phyloP scores from a whole-genome alignment of 2,329 filamentous ascomycete species.

The Cladophialophora immunda region DNA sequence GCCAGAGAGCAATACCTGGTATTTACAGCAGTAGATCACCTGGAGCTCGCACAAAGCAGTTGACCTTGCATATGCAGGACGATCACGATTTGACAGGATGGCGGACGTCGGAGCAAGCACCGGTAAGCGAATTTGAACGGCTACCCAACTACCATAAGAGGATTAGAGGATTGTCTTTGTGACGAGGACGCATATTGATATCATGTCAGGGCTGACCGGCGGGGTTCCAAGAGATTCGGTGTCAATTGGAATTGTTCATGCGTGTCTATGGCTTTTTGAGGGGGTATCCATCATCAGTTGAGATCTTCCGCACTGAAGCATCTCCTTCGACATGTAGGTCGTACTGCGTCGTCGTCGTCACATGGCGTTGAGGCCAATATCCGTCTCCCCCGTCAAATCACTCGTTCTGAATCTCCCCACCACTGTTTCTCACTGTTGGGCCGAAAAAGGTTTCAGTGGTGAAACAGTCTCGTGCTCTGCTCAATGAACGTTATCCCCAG shows the following conservation, averaged over 20 bases:
- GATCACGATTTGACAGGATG: neutral
- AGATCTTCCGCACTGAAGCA: neutral
- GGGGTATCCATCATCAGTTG: conserved; percentile 1
- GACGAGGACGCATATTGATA: neutral
- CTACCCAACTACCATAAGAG: conserved; percentile 1
- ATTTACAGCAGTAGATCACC: neutral
- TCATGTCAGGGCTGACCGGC: neutral
- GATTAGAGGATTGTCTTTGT: neutral
- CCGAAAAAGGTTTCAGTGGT: conserved; percentile 68
- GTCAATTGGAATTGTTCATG: neutral
- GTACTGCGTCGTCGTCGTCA: neutral
- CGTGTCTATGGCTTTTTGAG: neutral
- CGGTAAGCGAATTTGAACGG: neutral
- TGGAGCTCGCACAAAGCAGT: neutral
- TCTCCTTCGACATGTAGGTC: neutral
- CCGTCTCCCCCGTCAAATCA: neutral
- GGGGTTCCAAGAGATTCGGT: neutral
- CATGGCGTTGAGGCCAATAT: conserved; percentile 5
- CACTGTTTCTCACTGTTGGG: neutral
- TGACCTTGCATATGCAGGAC: neutral
- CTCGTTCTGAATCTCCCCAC: too few relatives aligned
- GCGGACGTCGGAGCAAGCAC: neutral
- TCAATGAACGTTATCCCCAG: conserved; percentile 93
- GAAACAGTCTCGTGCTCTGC: conserved; percentile 92
- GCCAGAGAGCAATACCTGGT: neutral